A percentile compares a stretch with the other conserved stretches of the same genome.
Evolutionary conservation across 768 basidiomycete species (phyloP).

Genomic region (Cyclocybe cylindracea): DNA sequence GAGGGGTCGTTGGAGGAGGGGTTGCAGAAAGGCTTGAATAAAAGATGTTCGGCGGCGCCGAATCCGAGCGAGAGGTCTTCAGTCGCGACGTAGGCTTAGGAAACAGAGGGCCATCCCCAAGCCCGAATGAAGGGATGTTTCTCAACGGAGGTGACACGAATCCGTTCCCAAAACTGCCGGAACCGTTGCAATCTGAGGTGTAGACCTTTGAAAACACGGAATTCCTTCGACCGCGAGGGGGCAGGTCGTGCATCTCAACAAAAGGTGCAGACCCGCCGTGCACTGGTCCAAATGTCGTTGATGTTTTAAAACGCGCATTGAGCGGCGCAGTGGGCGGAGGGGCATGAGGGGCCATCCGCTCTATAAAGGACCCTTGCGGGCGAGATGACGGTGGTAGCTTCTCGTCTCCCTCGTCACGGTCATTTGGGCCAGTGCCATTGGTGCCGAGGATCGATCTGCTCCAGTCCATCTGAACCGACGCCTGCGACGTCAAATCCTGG

Average conservation of each 20-base stretch:
- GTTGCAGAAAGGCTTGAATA: conserved; percentile 1
- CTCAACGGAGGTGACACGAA: background rate
- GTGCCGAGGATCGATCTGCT: conserved; percentile 18
- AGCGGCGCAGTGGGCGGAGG: too few relatives aligned
- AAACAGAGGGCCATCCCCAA: conserved; percentile 19
- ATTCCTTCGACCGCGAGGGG: background rate
- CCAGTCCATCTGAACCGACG: conserved; percentile 52
- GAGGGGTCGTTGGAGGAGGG: background rate
- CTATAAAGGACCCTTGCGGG: background rate
- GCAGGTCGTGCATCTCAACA: background rate
- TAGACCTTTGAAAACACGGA: conserved; percentile 3
- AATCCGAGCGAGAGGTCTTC: conserved; percentile 11
- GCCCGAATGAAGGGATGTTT: background rate
- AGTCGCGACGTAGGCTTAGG: conserved; percentile 12
- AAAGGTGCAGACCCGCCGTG: too few relatives aligned
- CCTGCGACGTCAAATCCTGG: conserved; percentile 52
- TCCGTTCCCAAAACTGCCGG: background rate
- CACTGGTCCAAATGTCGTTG: too few relatives aligned
- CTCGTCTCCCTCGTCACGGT: background rate
- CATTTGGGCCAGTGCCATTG: background rate
- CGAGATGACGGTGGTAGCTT: conserved; percentile 1
- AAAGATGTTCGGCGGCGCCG: conserved; percentile 15
- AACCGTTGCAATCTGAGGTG: conserved; percentile 2
- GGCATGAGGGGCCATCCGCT: too few relatives aligned
- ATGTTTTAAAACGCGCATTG: too few relatives aligned